Conservation (phyloP, 179 eudicot species). For the Drosera spatulata region DNA sequence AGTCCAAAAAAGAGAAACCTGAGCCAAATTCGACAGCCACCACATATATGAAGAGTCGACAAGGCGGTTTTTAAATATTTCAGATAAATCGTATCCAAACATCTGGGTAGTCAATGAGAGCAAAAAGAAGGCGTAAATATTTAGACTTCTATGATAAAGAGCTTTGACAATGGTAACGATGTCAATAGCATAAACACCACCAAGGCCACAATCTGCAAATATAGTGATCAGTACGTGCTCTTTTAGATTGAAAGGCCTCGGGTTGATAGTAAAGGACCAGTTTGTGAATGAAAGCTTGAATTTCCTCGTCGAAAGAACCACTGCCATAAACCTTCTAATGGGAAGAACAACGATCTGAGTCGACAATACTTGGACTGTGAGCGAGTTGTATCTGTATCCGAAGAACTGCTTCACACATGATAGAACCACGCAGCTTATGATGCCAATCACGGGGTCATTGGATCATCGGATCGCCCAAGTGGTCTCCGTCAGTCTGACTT, state of each 20-base stretch:
- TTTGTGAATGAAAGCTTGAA: constrained; percentile 26
- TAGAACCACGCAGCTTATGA: constrained; percentile 36
- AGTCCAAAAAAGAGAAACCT: constrained; percentile 76
- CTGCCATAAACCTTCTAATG: constrained; percentile 57
- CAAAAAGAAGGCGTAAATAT: constrained; percentile 42
- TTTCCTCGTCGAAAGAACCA: constrained; percentile 28
- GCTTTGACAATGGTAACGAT: constrained; percentile 51
- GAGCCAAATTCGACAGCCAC: constrained; percentile 85
- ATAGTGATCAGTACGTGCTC: constrained; percentile 78
- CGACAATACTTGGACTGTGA: constrained; percentile 31
- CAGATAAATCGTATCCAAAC: constrained; percentile 92
- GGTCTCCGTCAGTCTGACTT: constrained; percentile 71
- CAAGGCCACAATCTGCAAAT: constrained; percentile 51
- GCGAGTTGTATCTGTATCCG: constrained; percentile 41
- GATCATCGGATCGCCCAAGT: constrained; percentile 80
- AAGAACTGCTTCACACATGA: constrained; percentile 60
- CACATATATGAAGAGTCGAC: constrained; percentile 88
- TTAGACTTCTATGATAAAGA: constrained; percentile 32
- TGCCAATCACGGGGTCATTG: constrained; percentile 60
- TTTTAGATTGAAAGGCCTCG: constrained; percentile 76
- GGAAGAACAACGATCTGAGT: constrained; percentile 63
- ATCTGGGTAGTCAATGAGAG: constrained; percentile 56
- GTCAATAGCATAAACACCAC: too few species aligned
- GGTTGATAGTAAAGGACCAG: constrained; percentile 59
- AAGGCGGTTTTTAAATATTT: constrained; percentile 53